These are phyloP conservation scores for Saturnispora kantuleensis DNA, from an alignment of 805 yeast genomes.

Conservation along the genomic window DNA sequence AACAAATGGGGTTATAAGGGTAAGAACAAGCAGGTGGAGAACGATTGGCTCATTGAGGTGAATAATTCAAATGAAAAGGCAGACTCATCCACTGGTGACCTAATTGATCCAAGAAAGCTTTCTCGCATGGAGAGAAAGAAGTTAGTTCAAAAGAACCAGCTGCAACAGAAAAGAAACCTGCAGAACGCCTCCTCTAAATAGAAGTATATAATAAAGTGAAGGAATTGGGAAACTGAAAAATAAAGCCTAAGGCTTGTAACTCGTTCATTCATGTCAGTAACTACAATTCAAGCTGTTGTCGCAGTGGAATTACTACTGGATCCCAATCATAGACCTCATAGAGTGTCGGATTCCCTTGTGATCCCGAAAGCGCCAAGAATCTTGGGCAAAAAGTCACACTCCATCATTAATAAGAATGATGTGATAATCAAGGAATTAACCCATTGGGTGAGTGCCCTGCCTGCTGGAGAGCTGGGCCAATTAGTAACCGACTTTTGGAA, in stretches of 20 bases:
- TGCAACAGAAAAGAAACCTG: constrained; percentile 71
- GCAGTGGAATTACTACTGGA: constrained; percentile 20
- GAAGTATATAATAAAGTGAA: neutral
- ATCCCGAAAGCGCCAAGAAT: constrained; percentile 17
- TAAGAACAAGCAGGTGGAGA: constrained; percentile 74
- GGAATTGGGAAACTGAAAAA: too few species aligned
- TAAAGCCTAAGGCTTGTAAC: too few species aligned
- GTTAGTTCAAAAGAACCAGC: constrained; percentile 72
- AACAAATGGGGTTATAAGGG: constrained; percentile 98
- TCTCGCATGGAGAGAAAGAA: constrained; percentile 75
- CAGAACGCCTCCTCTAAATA: constrained; percentile 4
- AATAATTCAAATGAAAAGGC: constrained; percentile 46
- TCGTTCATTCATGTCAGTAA: neutral
- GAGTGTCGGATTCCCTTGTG: constrained; percentile 15
- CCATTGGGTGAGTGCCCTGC: constrained; percentile 12
- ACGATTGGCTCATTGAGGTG: constrained; percentile 94
- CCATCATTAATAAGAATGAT: constrained; percentile 18
- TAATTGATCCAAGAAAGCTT: constrained; percentile 81
- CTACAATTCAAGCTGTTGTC: constrained; percentile 4
- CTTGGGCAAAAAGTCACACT: constrained; percentile 14
- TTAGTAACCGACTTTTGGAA: neutral
- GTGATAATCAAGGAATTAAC: constrained; percentile 18
- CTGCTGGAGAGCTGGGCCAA: constrained; percentile 1
- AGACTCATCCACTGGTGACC: constrained; percentile 31
- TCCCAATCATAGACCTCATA: constrained; percentile 12